Evolutionary conservation across 768 basidiomycete genomes (phyloP).

Genomic region (Lactarius trivialis): DNA sequence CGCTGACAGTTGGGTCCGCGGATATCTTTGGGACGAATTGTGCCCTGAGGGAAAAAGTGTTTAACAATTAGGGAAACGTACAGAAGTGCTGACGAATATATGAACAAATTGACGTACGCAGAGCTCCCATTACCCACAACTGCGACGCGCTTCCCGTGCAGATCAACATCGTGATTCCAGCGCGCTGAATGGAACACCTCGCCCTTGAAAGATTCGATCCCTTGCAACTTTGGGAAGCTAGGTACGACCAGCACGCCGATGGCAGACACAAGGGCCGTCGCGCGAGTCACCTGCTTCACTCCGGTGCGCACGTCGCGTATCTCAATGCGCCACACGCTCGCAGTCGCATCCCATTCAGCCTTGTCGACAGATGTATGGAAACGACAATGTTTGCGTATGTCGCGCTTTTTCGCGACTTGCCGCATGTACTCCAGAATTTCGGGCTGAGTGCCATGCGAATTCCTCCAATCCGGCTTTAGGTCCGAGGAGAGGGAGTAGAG

Average conservation of each 20-base stretch:
- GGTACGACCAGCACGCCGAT: conserved; percentile 26
- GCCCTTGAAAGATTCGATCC: conserved; percentile 38
- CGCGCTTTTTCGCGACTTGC: conserved; percentile 22
- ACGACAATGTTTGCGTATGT: conserved; percentile 21
- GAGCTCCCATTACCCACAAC: conserved; percentile 60
- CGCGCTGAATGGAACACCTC: conserved; percentile 47
- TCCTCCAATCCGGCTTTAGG: conserved; percentile 27
- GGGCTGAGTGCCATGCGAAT: conserved; percentile 24
- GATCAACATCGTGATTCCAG: conserved; percentile 47
- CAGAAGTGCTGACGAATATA: neutral
- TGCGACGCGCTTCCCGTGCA: conserved; percentile 48
- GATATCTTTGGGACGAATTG: conserved; percentile 52
- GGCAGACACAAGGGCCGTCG: conserved; percentile 30
- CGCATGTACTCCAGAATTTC: conserved; percentile 29
- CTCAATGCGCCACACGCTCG: conserved; percentile 26
- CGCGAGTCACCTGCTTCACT: conserved; percentile 12
- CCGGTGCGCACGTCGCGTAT: conserved; percentile 21
- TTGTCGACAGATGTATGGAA: conserved; percentile 27
- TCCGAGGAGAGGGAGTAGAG: conserved; percentile 28
- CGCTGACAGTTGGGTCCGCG: conserved; percentile 39
- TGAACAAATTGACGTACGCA: conserved; percentile 31
- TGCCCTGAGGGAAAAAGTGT: neutral
- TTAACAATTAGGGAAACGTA: neutral
- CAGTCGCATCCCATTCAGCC: conserved; percentile 27
- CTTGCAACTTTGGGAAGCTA: conserved; percentile 27